Evolutionary conservation across 2,329 filamentous ascomycete genomes (phyloP), one percentile per base, ranked within the genome.

Genomic region (Fusarium xyrophilum): DNA sequence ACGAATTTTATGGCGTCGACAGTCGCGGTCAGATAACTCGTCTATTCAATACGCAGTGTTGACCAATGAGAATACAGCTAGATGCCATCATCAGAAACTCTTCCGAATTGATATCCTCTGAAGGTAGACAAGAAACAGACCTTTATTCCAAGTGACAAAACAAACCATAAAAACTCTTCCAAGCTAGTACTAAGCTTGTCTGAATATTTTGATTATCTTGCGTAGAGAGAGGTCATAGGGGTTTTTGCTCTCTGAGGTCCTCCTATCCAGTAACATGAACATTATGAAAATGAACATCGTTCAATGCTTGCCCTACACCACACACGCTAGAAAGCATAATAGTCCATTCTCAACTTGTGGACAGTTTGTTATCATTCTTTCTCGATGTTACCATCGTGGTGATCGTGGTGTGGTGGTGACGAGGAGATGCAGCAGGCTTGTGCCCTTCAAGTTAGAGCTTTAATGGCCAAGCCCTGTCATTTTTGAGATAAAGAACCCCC

Each of bases 401-500:
- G 50, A 21, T 63, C 23, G 40, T 40, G 25, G 27, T 51, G 50
- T 56, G 56, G 46, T 63, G 53, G 55, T 44, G 53, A 69, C 59
- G 62, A 70, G 46, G 54, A 68, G 35, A 61, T 68, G 60, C 25
- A 48, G 60, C 25, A 48, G 60, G 53, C 52, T 60, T 68, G 46
- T 70, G 63, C 67, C 53, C 51, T 52, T 61, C 32, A 7, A 56
- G 57, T 58, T 56, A 55, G 43, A 62, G 35, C 57, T 50, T 12
- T 55, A 25, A 43, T 38, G 33, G 23, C 27, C 23, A 12, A 33
- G 27, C 47, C 35, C 33, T 70, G 48, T 44, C 44, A 39, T 60
- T 43, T 60, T 51, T 56, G 36, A 65, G 60, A 60, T 65, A 61
- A 58, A 52, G 61, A 57, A 40, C 67, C 67, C 69, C 64, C 58